These are phyloP conservation scores for Kwoniella dendrophila DNA, from an alignment of 768 basidiomycete genomes.

Conservation along the genomic window DNA sequence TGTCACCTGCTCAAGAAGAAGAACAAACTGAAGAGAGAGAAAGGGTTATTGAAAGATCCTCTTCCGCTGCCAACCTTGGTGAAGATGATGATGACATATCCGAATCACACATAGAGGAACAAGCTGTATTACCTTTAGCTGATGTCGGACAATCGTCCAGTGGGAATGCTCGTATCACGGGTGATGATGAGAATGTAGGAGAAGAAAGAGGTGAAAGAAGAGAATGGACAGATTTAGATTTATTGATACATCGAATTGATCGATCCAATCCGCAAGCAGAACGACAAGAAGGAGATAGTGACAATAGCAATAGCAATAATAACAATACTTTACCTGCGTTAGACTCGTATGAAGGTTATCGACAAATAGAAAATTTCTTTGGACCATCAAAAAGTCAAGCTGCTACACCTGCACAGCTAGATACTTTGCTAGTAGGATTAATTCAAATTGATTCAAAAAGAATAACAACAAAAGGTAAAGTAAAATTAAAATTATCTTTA, in stretches of 20 bases:
- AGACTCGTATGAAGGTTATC: slow-evolving; percentile 59
- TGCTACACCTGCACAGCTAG: slow-evolving; percentile 34
- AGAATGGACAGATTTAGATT: slow-evolving; percentile 67
- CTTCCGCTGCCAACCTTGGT: slow-evolving; percentile 6
- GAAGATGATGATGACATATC: not conserved
- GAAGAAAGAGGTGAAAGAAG: slow-evolving; percentile 12
- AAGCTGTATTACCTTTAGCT: slow-evolving; percentile 2
- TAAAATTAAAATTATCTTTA: slow-evolving; percentile 70
- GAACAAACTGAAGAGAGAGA: slow-evolving; percentile 7
- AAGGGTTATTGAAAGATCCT: slow-evolving; percentile 11
- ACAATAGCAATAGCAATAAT: too few relatives aligned
- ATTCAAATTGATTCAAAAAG: slow-evolving; percentile 67
- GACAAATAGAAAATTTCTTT: slow-evolving; percentile 66
- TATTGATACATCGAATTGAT: slow-evolving; percentile 65
- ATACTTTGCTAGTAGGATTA: slow-evolving; percentile 48
- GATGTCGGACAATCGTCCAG: slow-evolving; percentile 1
- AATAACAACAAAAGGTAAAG: slow-evolving; percentile 66
- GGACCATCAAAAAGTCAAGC: slow-evolving; percentile 60
- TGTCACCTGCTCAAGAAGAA: not conserved
- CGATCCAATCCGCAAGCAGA: slow-evolving; percentile 21
- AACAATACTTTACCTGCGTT: slow-evolving; percentile 38
- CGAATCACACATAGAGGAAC: slow-evolving; percentile 1
- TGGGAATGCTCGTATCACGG: not conserved
- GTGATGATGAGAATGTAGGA: not conserved
- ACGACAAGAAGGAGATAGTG: not conserved